These are phyloP conservation scores for Serendipita sp. DNA, from an alignment of 768 basidiomycete genomes.

Conservation along the genomic window DNA sequence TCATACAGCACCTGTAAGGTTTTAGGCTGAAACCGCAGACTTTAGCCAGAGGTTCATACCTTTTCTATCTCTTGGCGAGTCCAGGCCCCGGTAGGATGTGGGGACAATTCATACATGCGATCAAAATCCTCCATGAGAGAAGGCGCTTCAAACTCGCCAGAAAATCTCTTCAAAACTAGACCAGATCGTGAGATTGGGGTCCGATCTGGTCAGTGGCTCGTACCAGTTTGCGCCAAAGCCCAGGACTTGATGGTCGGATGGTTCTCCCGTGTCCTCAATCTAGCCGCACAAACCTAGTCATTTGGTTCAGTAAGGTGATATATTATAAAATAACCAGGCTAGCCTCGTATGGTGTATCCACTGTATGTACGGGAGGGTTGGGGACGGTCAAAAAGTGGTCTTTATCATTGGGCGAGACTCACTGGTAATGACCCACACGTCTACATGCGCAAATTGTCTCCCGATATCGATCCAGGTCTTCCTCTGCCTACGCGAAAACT, in stretches of 20 bases:
- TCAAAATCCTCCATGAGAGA: slow-evolving; percentile 46
- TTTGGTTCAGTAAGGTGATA: background rate
- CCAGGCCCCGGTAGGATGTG: slow-evolving; percentile 10
- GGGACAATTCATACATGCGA: slow-evolving; percentile 24
- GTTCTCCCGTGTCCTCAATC: slow-evolving; percentile 39
- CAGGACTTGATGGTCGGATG: slow-evolving; percentile 56
- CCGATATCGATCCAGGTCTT: slow-evolving; percentile 53
- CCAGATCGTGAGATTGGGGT: slow-evolving; percentile 29
- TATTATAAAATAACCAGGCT: slow-evolving; percentile 11
- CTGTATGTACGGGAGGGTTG: background rate
- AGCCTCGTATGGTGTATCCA: slow-evolving; percentile 63
- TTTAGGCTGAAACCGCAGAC: background rate
- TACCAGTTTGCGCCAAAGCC: slow-evolving; percentile 5
- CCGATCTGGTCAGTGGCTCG: background rate
- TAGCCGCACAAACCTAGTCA: slow-evolving; percentile 41
- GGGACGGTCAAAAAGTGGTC: background rate
- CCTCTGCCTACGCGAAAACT: slow-evolving; percentile 9
- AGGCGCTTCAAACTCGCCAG: slow-evolving; percentile 42
- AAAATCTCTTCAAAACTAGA: slow-evolving; percentile 49
- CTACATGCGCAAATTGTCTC: slow-evolving; percentile 42
- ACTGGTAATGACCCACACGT: slow-evolving; percentile 55
- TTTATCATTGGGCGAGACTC: background rate
- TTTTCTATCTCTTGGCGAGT: slow-evolving; percentile 11
- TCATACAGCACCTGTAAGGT: background rate
- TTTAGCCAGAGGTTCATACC: background rate